Evolutionary conservation across 2,329 filamentous ascomycete species (phyloP).

Genomic region (Neocucurbitaria cava): DNA sequence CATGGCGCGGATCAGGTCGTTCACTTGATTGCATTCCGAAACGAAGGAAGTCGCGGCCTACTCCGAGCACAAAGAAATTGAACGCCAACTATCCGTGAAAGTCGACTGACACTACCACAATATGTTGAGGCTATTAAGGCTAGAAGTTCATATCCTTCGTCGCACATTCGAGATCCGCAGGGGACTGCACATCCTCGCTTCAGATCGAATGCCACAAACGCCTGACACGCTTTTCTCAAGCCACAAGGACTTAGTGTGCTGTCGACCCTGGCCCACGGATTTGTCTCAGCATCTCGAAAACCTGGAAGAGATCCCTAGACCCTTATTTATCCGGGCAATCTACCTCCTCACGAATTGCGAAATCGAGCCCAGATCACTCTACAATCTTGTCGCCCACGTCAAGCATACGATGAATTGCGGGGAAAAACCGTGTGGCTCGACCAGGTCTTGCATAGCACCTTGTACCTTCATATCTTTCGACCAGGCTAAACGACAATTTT

Average conservation of each 20-base stretch:
- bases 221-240: slow-evolving; percentile 3
- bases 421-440: neutral
- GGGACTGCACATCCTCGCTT: slow-evolving; percentile 2
- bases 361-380: slow-evolving; percentile 7
- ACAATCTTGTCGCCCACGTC: slow-evolving; percentile 15
- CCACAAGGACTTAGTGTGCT: slow-evolving; percentile 2
- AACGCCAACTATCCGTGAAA: neutral
- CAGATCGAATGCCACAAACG: slow-evolving; percentile 2
- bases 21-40: neutral
- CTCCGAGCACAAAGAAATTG: neutral
- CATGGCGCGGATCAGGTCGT: neutral
- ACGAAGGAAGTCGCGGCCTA: neutral
- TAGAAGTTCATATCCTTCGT: neutral
- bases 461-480: slow-evolving; percentile 1
- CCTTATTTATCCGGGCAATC: slow-evolving; percentile 8
- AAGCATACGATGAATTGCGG: slow-evolving; percentile 1
- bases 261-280: slow-evolving; percentile 2
- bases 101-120: neutral
- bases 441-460: neutral
- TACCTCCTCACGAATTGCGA: neutral
- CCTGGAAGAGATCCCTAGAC: slow-evolving; percentile 1
- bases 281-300: slow-evolving; percentile 13
- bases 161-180: neutral
- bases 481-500: neutral
- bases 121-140: neutral